Evolutionary conservation across 192 early-diverging fungal genomes (phyloP).

Genomic region (Rhizophagus clarus): DNA sequence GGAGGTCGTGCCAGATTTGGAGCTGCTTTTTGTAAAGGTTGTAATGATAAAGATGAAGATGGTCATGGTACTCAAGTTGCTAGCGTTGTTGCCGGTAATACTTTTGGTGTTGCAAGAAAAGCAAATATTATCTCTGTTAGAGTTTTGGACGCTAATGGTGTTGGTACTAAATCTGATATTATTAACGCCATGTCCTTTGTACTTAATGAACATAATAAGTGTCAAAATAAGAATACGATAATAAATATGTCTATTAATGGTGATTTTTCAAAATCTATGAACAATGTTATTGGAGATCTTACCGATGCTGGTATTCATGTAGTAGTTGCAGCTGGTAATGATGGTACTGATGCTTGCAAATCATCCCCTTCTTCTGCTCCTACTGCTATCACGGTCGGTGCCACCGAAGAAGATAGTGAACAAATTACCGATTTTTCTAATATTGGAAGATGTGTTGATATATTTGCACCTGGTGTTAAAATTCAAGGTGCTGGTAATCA

Average conservation of each 20-base stretch:
- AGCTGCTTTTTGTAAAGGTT: conserved; percentile 70
- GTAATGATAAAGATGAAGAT: conserved; percentile 38
- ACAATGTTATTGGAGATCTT: conserved; percentile 50
- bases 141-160: conserved; percentile 55
- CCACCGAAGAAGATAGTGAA: conserved; percentile 73
- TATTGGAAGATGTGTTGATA: conserved; percentile 89
- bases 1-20: conserved; percentile 89
- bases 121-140: conserved; percentile 61
- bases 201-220: conserved; percentile 14
- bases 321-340: conserved; percentile 78
- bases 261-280: conserved; percentile 46
- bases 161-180: conserved; percentile 47
- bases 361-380: conserved; percentile 53
- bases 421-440: conserved; percentile 79
- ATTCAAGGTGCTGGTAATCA: conserved; percentile 57
- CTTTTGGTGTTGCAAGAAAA: conserved; percentile 61
- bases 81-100: conserved; percentile 46
- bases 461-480: conserved; percentile 87
- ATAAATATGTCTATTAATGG: conserved; percentile 51
- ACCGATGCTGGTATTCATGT: conserved; percentile 66
- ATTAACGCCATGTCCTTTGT: conserved; percentile 70
- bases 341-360: conserved; percentile 64
- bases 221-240: background rate
- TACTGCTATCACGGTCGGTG: conserved; percentile 79
- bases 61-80: conserved; percentile 58